phyloP scores from a whole-genome alignment of 2,329 filamentous ascomycete species.

The Fusarium luffae region DNA sequence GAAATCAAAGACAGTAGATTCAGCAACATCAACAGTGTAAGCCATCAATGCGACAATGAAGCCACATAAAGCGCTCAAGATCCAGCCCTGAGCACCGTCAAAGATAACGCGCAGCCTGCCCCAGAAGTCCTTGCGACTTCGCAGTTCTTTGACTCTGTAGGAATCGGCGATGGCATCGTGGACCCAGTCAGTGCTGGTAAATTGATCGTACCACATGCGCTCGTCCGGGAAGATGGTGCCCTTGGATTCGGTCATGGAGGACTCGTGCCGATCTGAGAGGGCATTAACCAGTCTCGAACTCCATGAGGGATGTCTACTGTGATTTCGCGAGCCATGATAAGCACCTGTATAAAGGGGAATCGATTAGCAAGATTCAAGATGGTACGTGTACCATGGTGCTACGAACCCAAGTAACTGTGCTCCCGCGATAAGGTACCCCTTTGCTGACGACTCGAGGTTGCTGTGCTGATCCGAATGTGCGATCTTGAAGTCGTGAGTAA shows the following conservation, averaged over 20 bases:
- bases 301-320: slow-evolving; percentile 69
- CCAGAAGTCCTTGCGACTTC: slow-evolving; percentile 83
- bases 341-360: slow-evolving; percentile 48
- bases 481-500: slow-evolving; percentile 56
- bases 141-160: slow-evolving; percentile 84
- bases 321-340: slow-evolving; percentile 57
- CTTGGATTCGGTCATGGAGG: slow-evolving; percentile 70
- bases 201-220: slow-evolving; percentile 98
- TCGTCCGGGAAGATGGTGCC: slow-evolving; percentile 79
- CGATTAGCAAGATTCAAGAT: slow-evolving; percentile 17
- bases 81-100: slow-evolving; percentile 93
- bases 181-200: slow-evolving; percentile 97
- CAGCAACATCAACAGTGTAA: slow-evolving; percentile 89
- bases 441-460: slow-evolving; percentile 44
- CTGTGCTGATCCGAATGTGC: slow-evolving; percentile 54
- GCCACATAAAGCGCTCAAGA: slow-evolving; percentile 90
- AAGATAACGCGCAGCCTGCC: slow-evolving; percentile 82
- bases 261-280: slow-evolving; percentile 67
- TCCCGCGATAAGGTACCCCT: slow-evolving; percentile 50
- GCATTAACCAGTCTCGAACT: slow-evolving; percentile 71
- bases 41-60: slow-evolving; percentile 86
- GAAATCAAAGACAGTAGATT: slow-evolving; percentile 86
- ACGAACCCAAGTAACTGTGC: slow-evolving; percentile 58
- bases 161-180: slow-evolving; percentile 97
- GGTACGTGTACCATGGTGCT: neutral